Conservation (phyloP, 345 rosid species). For the Xanthoceras sorbifolium region DNA sequence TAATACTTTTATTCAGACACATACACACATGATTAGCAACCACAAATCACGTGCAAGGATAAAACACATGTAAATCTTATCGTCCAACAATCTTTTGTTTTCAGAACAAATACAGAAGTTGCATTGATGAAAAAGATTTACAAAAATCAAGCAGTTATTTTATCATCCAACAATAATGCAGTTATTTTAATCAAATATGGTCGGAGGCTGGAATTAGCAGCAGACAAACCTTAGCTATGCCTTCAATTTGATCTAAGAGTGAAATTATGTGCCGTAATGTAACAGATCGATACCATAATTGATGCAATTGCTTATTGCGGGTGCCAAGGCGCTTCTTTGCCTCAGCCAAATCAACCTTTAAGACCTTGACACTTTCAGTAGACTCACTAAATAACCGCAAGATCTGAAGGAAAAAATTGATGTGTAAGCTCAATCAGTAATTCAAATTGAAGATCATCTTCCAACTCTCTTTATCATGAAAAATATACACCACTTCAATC, state of each 20-base stretch:
- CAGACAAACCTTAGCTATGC: conserved; percentile 88
- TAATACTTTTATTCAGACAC: neutral
- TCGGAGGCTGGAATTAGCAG: conserved; percentile 15
- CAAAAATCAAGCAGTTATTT: neutral
- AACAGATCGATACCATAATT: conserved; percentile 98
- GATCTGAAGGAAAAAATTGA: conserved; percentile 53
- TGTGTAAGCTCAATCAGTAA: neutral
- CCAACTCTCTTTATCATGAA: neutral
- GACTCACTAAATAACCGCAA: conserved; percentile 96
- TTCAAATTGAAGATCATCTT: neutral
- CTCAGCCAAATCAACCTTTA: conserved; percentile 90
- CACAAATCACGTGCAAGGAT: neutral
- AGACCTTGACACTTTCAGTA: conserved; percentile 62
- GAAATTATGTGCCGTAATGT: conserved; percentile 95
- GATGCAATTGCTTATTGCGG: conserved; percentile 95
- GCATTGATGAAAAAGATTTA: neutral
- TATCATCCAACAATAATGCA: neutral
- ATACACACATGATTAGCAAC: neutral
- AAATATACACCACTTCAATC: conserved; percentile 15
- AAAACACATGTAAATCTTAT: conserved; percentile 12
- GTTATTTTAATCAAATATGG: conserved; percentile 9
- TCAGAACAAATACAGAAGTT: neutral
- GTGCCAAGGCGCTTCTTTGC: conserved; percentile 82
- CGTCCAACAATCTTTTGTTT: neutral
- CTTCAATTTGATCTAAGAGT: conserved; percentile 92